Percentiles rank a stretch among this genome's conserved stretches.
phyloP scores from a whole-genome alignment of 768 basidiomycete species.

The Pisolithus sp. region DNA sequence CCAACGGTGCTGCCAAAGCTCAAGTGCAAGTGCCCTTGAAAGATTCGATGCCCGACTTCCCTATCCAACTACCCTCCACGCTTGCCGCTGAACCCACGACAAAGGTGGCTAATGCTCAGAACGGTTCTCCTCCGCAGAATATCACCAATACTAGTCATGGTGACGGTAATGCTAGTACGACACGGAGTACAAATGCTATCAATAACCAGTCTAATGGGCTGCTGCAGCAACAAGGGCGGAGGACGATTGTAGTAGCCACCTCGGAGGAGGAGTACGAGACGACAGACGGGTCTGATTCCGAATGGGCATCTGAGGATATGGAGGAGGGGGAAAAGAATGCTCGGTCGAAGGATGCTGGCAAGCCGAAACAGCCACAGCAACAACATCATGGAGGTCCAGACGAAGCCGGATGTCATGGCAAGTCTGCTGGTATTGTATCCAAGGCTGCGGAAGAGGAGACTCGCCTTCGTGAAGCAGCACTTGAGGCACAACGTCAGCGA shows the following conservation, averaged over 20 bases:
- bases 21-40: background rate
- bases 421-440: background rate
- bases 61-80: background rate
- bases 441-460: slow-evolving; percentile 26
- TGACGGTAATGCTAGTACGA: slow-evolving; percentile 8
- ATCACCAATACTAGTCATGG: background rate
- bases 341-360: background rate
- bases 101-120: background rate
- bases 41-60: background rate
- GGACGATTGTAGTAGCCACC: slow-evolving; percentile 42
- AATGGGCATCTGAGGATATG: slow-evolving; percentile 59
- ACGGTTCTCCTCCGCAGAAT: background rate
- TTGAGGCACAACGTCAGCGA: slow-evolving; percentile 56
- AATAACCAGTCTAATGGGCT: slow-evolving; percentile 12
- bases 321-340: slow-evolving; percentile 8
- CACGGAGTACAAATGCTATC: slow-evolving; percentile 10
- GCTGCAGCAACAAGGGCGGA: slow-evolving; percentile 26
- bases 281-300: slow-evolving; percentile 50
- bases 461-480: slow-evolving; percentile 45
- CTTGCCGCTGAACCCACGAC: background rate
- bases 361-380: background rate
- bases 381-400: background rate
- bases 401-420: background rate
- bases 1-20: slow-evolving; percentile 5
- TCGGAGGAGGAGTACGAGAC: slow-evolving; percentile 44